Evolutionary conservation across 176 grass and related monocot genomes (phyloP).

Genomic region (Musa troglodytarum): DNA sequence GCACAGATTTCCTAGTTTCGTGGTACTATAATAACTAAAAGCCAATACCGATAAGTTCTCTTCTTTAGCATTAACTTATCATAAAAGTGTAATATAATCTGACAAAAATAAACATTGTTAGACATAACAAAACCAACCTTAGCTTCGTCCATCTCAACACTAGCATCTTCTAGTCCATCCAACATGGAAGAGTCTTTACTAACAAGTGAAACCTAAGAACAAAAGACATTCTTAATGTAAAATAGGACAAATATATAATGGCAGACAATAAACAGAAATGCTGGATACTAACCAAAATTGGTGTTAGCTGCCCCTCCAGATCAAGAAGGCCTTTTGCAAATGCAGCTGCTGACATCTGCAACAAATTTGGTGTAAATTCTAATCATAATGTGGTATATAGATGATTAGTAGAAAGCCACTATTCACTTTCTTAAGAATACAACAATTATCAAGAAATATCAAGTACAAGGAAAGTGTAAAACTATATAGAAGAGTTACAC

Average conservation of each 20-base stretch:
- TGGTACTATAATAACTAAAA: too few species aligned
- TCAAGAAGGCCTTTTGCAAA: constrained; percentile 99
- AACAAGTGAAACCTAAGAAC: constrained; percentile 84
- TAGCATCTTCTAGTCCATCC: constrained; percentile 91
- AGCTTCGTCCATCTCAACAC: constrained; percentile 74
- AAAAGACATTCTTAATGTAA: constrained; percentile 10
- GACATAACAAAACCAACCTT: constrained; percentile 45
- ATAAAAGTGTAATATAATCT: background rate
- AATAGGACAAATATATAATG: background rate
- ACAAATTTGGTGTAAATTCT: background rate
- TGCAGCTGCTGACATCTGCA: constrained; percentile 88
- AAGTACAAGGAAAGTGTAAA: background rate
- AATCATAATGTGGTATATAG: too few species aligned
- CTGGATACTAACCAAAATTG: constrained; percentile 62
- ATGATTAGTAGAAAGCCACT: too few species aligned
- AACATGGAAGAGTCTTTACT: constrained; percentile 98
- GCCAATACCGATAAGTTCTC: too few species aligned
- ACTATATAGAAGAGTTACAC: background rate
- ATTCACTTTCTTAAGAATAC: background rate
- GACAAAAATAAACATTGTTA: background rate
- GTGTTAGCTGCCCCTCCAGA: constrained; percentile 85
- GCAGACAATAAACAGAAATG: background rate
- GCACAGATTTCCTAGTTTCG: too few species aligned
- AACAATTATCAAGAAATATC: background rate
- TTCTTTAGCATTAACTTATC: background rate